Base-by-base conservation (phyloP, 352 stramenopile genomes). In the Phytophthora lateralis region DNA sequence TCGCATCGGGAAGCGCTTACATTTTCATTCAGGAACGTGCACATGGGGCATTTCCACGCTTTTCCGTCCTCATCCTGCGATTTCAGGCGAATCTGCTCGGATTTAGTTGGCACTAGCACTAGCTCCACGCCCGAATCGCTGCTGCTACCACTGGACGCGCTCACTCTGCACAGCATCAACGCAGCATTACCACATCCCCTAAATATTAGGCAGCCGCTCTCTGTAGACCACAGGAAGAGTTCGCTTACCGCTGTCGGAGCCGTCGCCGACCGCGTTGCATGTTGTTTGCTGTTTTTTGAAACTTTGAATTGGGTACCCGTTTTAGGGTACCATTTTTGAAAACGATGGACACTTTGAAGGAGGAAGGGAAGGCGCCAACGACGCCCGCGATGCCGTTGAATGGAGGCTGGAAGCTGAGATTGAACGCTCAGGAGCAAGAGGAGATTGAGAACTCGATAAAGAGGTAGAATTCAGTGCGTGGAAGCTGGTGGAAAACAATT, bases 1-100 rank as follows among this genome's bases (percentile, higher is more conserved):
- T 85, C 65, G 30, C 80, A 89, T 32, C 51, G 38, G 2, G 17
- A 44, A 3, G 56, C 55, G 43, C 3, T 17, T 20, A 12, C 6
- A n/a, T 66, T 24, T 52, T 66, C 64, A 43, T 89, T 88, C 6
- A 76, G 20, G 20, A 75, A 88, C 7, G 80, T 89, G 48, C 80
- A 89, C 39, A 65, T 69, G 6, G 44, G 43, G 12, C 77, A 88
- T 27, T 66, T 63, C 77, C 80, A 88, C 7, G 47, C 9, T 38
- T 51, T n/a, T 61, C 15, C 15, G 17, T 21, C 21, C 21, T 52
- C 4, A 45, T 61, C 24, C 27, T 60, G 39, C 9, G 27, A 10
- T 12, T 43, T 38, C 9, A 29, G 26, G 15, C 32, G 56, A 15
- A 32, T 51, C 24, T 60, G 17, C 21, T 43, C 41, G 6, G 44